Evolutionary conservation across 2,329 filamentous ascomycete species (phyloP).

Genomic region (Aureobasidium musti): DNA sequence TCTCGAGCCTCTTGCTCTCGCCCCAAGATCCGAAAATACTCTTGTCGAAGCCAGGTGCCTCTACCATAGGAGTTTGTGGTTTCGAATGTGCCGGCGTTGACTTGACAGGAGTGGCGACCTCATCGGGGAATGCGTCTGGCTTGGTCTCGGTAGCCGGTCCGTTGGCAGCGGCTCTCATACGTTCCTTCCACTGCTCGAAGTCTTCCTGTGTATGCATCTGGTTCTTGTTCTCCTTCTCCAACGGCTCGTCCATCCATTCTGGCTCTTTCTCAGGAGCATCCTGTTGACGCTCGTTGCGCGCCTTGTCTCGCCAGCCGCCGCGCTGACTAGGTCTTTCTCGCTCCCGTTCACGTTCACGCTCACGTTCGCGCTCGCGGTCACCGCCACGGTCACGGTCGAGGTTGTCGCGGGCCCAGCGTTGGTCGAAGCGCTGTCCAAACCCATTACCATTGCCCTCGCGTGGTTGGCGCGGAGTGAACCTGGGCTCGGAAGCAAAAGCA

Average conservation of each 20-base stretch:
- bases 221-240: slow-evolving; percentile 60
- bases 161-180: slow-evolving; percentile 68
- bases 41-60: slow-evolving; percentile 67
- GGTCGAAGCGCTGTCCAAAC: slow-evolving; percentile 68
- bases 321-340: slow-evolving; percentile 53
- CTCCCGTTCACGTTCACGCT: slow-evolving; percentile 46
- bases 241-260: slow-evolving; percentile 75
- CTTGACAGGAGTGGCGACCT: slow-evolving; percentile 32
- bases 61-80: slow-evolving; percentile 63
- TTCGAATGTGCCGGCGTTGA: slow-evolving; percentile 41
- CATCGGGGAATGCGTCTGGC: slow-evolving; percentile 32
- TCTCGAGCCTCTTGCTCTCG: slow-evolving; percentile 52
- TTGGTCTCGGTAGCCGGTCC: slow-evolving; percentile 41
- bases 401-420: slow-evolving; percentile 55
- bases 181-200: slow-evolving; percentile 92
- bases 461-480: slow-evolving; percentile 15
- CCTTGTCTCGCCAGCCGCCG: slow-evolving; percentile 63
- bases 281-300: slow-evolving; percentile 55
- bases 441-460: slow-evolving; percentile 61
- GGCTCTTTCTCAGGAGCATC: slow-evolving; percentile 74
- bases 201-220: slow-evolving; percentile 89
- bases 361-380: slow-evolving; percentile 65
- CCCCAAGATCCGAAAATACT: slow-evolving; percentile 67
- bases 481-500: slow-evolving; percentile 34
- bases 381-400: slow-evolving; percentile 51